These are phyloP conservation scores for Ogataea pini DNA, from an alignment of 805 yeast genomes.

Conservation along the genomic window DNA sequence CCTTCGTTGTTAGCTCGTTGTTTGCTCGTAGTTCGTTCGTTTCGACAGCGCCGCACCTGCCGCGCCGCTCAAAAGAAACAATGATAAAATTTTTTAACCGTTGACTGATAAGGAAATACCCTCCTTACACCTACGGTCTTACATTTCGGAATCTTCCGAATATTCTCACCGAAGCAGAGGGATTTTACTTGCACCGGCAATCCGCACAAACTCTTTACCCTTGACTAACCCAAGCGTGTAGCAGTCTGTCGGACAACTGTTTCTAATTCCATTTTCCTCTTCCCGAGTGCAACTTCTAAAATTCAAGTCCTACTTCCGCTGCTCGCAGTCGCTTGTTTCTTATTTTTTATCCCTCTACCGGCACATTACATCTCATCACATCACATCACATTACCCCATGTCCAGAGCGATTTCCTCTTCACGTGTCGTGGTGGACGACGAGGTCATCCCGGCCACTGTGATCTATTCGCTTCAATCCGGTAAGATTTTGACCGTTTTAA, in stretches of 20 bases:
- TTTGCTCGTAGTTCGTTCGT: background rate
- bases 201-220: too few relatives aligned
- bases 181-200: background rate
- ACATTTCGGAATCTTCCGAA: conserved; percentile 10
- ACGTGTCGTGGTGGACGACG: conserved; percentile 52
- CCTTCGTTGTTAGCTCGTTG: too few relatives aligned
- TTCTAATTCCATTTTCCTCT: background rate
- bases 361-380: too few relatives aligned
- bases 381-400: conserved; percentile 45
- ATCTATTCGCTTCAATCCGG: conserved; percentile 59
- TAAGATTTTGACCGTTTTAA: conserved; percentile 56
- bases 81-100: conserved; percentile 5
- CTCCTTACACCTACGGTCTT: conserved; percentile 9
- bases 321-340: too few relatives aligned
- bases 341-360: too few relatives aligned
- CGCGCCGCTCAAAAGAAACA: conserved; percentile 7
- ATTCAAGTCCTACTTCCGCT: too few relatives aligned
- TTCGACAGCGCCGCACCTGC: background rate
- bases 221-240: too few relatives aligned
- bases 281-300: too few relatives aligned
- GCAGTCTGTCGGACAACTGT: too few relatives aligned
- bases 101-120: conserved; percentile 9
- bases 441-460: conserved; percentile 59
- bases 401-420: conserved; percentile 64
- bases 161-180: background rate